A percentile compares a stretch with the other conserved stretches of the same genome.
Evolutionary conservation across 306 rosid genomes (phyloP).

Genomic region (Cotoneaster glaucophyllus): DNA sequence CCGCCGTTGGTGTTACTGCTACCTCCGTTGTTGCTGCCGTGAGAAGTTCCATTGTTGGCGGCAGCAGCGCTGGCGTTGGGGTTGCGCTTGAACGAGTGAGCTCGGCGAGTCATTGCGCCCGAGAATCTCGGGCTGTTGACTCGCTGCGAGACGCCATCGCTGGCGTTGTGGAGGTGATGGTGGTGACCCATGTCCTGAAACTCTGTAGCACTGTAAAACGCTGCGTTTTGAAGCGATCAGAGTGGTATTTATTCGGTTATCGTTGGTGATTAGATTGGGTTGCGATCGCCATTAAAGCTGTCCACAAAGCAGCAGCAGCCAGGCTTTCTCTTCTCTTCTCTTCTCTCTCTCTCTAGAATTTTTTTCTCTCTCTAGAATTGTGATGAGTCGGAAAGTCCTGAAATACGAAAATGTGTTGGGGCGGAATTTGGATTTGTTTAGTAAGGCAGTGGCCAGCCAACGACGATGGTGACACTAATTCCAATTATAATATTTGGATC

Average conservation of each 20-base stretch:
- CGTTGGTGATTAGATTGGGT: constrained; percentile 23
- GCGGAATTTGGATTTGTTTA: not conserved
- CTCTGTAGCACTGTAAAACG: not conserved
- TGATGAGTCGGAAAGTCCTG: not conserved
- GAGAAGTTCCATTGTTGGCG: not conserved
- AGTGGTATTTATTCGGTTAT: not conserved
- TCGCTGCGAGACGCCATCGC: constrained; percentile 82
- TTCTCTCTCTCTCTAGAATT: not conserved
- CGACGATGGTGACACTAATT: not conserved
- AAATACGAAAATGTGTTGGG: not conserved
- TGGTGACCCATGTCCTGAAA: constrained; percentile 45
- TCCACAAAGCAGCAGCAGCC: not conserved
- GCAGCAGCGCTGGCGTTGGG: not conserved
- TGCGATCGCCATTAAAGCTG: constrained; percentile 24
- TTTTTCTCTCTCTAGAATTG: not conserved
- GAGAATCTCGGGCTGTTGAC: constrained; percentile 91
- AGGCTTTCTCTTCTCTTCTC: not conserved
- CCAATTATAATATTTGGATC: not conserved
- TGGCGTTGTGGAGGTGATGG: constrained; percentile 44
- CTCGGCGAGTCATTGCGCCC: constrained; percentile 93
- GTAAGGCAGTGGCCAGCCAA: not conserved
- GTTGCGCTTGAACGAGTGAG: constrained; percentile 88
- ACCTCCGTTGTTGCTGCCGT: constrained; percentile 1
- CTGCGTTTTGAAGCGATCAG: not conserved
- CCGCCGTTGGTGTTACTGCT: not conserved